Conservation (phyloP, 1,139 yeast genomes). For the Lodderomyces oxycetoniae region DNA sequence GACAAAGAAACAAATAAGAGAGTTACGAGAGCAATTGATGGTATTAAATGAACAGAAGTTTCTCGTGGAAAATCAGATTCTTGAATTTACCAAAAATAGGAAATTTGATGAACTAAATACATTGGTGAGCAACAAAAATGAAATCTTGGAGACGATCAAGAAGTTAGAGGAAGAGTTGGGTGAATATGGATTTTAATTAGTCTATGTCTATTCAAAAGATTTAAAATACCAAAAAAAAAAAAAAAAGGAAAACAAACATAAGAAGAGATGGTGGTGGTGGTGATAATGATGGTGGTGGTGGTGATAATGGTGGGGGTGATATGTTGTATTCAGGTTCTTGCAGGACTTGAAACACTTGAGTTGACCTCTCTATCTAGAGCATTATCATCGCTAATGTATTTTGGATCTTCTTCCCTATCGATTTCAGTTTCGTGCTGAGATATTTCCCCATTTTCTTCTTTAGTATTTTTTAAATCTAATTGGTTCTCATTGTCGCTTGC, state of each 20-base stretch:
- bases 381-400: too few relatives aligned
- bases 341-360: too few relatives aligned
- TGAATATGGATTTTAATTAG: conserved; percentile 52
- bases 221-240: neutral
- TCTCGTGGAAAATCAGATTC: conserved; percentile 60
- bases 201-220: too few relatives aligned
- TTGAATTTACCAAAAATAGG: conserved; percentile 58
- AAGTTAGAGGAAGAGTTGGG: conserved; percentile 55
- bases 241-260: too few relatives aligned
- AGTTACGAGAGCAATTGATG: conserved; percentile 69
- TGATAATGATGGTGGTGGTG: too few relatives aligned
- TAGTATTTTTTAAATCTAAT: conserved; percentile 3
- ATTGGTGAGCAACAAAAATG: conserved; percentile 54
- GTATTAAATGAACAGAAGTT: conserved; percentile 82
- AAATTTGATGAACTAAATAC: conserved; percentile 73
- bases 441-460: conserved; percentile 4
- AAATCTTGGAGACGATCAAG: conserved; percentile 50
- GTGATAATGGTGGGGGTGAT: too few relatives aligned
- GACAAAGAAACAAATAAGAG: conserved; percentile 51
- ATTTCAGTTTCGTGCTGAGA: conserved; percentile 2
- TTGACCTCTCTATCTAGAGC: too few relatives aligned
- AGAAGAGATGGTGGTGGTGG: too few relatives aligned
- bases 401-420: conserved; percentile 4
- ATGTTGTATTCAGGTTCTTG: too few relatives aligned
- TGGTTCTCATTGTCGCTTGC: conserved; percentile 14